Base-by-base conservation (phyloP, 176 grass and related monocot species). In the Pharus latifolius region DNA sequence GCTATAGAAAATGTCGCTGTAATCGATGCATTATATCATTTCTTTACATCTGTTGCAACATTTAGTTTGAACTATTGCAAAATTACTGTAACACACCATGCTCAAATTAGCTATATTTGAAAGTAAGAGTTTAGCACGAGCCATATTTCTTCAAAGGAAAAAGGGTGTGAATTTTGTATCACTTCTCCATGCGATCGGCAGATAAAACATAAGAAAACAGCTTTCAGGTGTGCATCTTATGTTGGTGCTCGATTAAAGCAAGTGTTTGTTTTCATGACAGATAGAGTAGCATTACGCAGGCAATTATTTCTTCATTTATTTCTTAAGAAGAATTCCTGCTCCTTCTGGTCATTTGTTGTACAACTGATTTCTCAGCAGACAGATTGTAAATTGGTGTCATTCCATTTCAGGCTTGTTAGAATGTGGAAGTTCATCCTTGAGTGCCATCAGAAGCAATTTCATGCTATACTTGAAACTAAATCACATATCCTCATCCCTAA, bases 371-470 rank as follows among this genome's bases (percentile, higher is more conserved):
- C 25, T 50, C 23, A 54, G 32, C 1, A 29, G 41, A 30, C 35
- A 37, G 35, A 12, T 41, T 24, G 29, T 78, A 71, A 84, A 41
- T 58, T 65, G 17, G 45, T 73, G 7, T 69, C 40, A 19, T 50
- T 75, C 37, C 72, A 20, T 15, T 83, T 74, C 83, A 96, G 92
- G 73, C 74, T 87, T 77, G 71, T 78, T 16, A 89, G 54, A 74
- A 92, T 96, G 85, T 96, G 92, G 92, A 96, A 81, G 58, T 75
- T 74, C 10, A 83, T 96, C 44, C 70, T 96, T 60, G 80, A 87
- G 18, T 88, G 88, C 63, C 88, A 96, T 35, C 80, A 55, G 54
- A 92, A 89, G 73, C 92, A 96, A 57, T 89, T 96, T 58, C 79
- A 87, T 46, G 70, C 67, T 5, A 77, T 96, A 72, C 77, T 89